phyloP scores from a whole-genome alignment of 2,329 filamentous ascomycete species.

The Ophiocordyceps camponoti-saundersi region DNA sequence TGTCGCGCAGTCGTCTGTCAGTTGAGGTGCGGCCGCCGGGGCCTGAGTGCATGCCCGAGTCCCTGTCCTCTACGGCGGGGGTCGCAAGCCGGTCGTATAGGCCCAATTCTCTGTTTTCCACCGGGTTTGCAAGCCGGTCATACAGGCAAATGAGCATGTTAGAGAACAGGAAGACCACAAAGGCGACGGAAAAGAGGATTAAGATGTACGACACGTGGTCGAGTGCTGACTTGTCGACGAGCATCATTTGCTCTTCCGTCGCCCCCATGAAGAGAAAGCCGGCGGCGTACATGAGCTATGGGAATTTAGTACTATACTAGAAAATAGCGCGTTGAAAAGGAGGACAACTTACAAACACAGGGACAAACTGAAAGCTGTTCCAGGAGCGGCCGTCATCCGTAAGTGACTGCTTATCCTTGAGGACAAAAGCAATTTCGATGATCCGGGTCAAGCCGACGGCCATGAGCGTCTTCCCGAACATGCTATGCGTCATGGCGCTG shows the following conservation, averaged over 20 bases:
- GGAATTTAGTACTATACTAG: conserved; percentile 3
- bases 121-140: conserved; percentile 37
- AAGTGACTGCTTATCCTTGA: conserved; percentile 52
- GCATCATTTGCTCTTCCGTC: conserved; percentile 85
- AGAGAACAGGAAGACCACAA: conserved; percentile 78
- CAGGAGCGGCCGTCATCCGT: conserved; percentile 51
- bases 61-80: not conserved
- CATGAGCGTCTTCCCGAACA: conserved; percentile 95
- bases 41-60: conserved; percentile 1
- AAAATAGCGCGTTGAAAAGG: not conserved
- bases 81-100: not conserved
- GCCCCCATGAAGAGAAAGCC: conserved; percentile 97
- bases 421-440: conserved; percentile 78
- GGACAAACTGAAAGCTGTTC: conserved; percentile 41
- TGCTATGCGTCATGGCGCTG: conserved; percentile 71
- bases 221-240: conserved; percentile 57
- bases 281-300: conserved; percentile 69
- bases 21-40: conserved; percentile 20
- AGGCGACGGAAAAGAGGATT: conserved; percentile 79
- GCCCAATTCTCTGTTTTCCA: not conserved
- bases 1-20: conserved; percentile 52
- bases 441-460: conserved; percentile 68
- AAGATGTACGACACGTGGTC: conserved; percentile 87
- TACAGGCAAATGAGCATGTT: conserved; percentile 78
- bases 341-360: conserved; percentile 33